A percentile compares a stretch with the other conserved stretches of the same genome.
Conservation (phyloP, 768 basidiomycete species). For the Trametes cinnabarina region DNA sequence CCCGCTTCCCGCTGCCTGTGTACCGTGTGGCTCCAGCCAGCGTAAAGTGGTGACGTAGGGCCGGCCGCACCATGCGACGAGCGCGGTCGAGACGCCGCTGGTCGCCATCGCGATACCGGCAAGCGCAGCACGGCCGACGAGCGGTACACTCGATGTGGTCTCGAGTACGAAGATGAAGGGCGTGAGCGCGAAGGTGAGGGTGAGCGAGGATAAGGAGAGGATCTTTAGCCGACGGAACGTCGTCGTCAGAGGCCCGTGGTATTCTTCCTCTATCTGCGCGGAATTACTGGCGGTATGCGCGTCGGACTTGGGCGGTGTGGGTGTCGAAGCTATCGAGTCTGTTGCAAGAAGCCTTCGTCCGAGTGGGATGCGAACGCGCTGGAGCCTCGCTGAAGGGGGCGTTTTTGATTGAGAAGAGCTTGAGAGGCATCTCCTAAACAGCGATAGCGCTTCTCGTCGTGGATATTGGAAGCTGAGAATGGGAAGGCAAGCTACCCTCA, state of each 20-base stretch:
- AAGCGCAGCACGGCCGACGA: slow-evolving; percentile 63
- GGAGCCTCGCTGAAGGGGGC: too few relatives aligned
- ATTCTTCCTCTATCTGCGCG: slow-evolving; percentile 36
- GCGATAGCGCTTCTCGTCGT: background rate
- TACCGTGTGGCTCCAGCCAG: slow-evolving; percentile 41
- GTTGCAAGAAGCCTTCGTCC: background rate
- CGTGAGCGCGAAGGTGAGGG: slow-evolving; percentile 61
- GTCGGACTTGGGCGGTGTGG: background rate
- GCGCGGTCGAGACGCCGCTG: slow-evolving; percentile 68
- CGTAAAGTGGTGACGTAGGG: slow-evolving; percentile 73
- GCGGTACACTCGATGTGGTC: slow-evolving; percentile 58
- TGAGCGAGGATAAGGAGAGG: slow-evolving; percentile 79
- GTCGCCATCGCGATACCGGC: slow-evolving; percentile 70
- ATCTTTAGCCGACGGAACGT: slow-evolving; percentile 80
- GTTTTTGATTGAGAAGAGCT: background rate
- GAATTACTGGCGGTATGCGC: background rate
- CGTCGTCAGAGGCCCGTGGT: slow-evolving; percentile 66
- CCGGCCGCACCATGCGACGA: slow-evolving; percentile 69
- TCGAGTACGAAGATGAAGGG: slow-evolving; percentile 85
- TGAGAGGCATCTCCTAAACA: slow-evolving; percentile 1
- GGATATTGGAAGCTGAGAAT: background rate
- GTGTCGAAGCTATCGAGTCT: background rate
- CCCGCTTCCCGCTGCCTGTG: slow-evolving; percentile 9
- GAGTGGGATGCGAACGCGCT: background rate
- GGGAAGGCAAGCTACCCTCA: background rate